Evolutionary conservation across 2,329 filamentous ascomycete genomes (phyloP), one percentile per base, ranked within the genome.

Genomic region (Elsinoe batatas): DNA sequence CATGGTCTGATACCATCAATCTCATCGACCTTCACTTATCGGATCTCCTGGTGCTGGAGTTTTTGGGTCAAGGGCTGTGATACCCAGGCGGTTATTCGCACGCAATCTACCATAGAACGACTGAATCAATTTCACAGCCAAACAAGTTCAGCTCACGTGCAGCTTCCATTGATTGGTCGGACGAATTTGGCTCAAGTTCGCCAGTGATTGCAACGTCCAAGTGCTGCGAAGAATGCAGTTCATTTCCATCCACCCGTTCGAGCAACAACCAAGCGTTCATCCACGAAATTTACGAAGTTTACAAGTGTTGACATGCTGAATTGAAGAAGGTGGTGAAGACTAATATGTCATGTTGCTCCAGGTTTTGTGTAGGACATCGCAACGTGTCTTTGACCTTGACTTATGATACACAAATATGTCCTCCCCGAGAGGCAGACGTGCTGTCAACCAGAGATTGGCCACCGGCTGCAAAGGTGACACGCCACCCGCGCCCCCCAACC

Each of bases 371-470:
- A 44, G 40, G 40, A 26, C 40, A 44, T 44, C 40, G 40, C 40
- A 44, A 44, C 40, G 40, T 44, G 40, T 44, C 40, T 44, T 44
- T 22, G 18, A 44, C 40, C 18, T 44, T 44, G 40, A 22, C n/a
- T 44, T 44, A 6, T 30, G 13, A n/a, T 44, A 12, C 26, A 44
- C 12, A 17, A 18, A 10, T 22, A 44, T 26, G 40, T 22, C 11
- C 10, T 13, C 10, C 11, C 18, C 40, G 10, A 22, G 18, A 44
- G 17, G 18, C 26, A 44, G 40, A 22, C 40, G 18, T 44, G 40
- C 20, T 49, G 47, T 51, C 47, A 51, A 51, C 47, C 47, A 51
- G n/a, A 35, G 17, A 44, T 22, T 44, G 40, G 40, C 40, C 40
- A 35, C 32, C 18, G 18, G 17, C 18, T 35, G 47, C 32, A 18